Evolutionary conservation across 2,329 filamentous ascomycete species (phyloP).

Genomic region (Nothopassalora personata): DNA sequence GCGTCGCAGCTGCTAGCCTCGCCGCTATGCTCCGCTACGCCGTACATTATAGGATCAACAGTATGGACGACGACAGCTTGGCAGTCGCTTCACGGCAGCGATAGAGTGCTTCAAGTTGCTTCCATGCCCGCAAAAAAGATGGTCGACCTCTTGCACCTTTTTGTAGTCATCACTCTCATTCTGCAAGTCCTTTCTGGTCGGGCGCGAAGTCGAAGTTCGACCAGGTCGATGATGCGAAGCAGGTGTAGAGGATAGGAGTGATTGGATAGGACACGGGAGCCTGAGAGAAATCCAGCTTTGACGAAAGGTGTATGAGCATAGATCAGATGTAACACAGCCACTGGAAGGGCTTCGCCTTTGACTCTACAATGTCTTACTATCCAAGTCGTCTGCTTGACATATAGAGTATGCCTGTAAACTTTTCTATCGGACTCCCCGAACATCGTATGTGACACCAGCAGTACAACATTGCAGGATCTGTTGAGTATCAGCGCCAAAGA

Average conservation of each 20-base stretch:
- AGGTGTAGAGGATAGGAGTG: constrained; percentile 5
- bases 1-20: not conserved
- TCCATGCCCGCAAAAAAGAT: not conserved
- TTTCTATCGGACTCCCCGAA: not conserved
- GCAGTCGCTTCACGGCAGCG: not conserved
- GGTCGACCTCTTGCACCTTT: not conserved
- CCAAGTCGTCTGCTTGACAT: no score
- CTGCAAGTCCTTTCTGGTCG: constrained; percentile 37
- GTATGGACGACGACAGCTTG: constrained; percentile 1
- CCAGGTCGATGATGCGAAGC: constrained; percentile 22
- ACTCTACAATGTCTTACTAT: no score
- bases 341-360: no score
- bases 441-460: not conserved
- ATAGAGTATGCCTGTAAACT: no score
- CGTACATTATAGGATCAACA: constrained; percentile 3
- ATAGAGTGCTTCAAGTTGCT: not conserved
- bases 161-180: not conserved
- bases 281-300: not conserved
- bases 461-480: not conserved
- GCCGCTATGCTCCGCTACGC: not conserved
- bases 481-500: not conserved
- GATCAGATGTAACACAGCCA: not conserved
- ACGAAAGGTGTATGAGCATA: not conserved
- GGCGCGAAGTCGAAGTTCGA: constrained; percentile 11
- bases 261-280: not conserved